These are phyloP conservation scores for Citropsis articulata DNA, from an alignment of 345 rosid species.

Conservation along the genomic window DNA sequence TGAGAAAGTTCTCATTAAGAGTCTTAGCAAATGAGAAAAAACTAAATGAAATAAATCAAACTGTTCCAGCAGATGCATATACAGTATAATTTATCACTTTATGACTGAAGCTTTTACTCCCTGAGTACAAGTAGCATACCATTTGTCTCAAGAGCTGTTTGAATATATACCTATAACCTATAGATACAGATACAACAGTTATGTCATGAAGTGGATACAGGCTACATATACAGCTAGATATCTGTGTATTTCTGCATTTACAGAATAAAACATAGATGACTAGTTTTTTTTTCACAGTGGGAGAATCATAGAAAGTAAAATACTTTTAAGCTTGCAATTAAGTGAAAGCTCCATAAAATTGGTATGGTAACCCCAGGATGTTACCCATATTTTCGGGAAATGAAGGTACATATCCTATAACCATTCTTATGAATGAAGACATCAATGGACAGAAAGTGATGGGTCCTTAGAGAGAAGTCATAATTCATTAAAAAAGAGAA, in stretches of 20 bases:
- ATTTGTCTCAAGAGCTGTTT: background rate
- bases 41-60: background rate
- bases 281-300: background rate
- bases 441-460: background rate
- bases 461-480: background rate
- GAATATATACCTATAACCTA: background rate
- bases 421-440: background rate
- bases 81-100: background rate
- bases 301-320: background rate
- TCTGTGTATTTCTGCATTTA: background rate
- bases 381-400: background rate
- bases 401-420: background rate
- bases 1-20: background rate
- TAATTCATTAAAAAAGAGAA: background rate
- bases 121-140: background rate
- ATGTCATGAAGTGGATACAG: background rate
- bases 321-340: background rate
- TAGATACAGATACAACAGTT: background rate
- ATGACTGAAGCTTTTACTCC: background rate
- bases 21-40: background rate
- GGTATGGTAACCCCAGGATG: background rate
- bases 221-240: background rate
- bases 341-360: background rate
- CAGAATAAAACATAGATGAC: background rate
- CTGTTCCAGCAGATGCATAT: background rate